A percentile compares a stretch with the other conserved stretches of the same genome.
phyloP scores from a whole-genome alignment of 2,329 filamentous ascomycete genomes.

The Verticillium isaacii region DNA sequence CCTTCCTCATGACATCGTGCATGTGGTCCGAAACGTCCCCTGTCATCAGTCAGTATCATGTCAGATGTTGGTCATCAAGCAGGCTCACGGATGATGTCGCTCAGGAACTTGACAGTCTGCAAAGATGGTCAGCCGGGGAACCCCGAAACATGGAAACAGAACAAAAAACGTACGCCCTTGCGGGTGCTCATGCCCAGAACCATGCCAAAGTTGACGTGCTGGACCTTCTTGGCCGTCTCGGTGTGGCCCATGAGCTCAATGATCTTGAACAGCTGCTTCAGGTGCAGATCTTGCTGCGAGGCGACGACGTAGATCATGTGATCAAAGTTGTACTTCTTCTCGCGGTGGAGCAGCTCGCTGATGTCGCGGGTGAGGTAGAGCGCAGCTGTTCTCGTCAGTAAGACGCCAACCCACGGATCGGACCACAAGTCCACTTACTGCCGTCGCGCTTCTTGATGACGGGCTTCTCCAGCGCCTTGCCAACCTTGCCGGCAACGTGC shows the following conservation, averaged over 20 bases:
- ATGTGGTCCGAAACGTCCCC: slow-evolving; percentile 49
- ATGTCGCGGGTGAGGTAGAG: slow-evolving; percentile 77
- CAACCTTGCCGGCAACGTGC: slow-evolving; percentile 59
- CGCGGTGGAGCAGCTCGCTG: slow-evolving; percentile 64
- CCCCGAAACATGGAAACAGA: neutral
- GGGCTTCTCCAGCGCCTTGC: slow-evolving; percentile 65
- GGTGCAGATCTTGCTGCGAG: slow-evolving; percentile 66
- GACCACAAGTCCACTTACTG: slow-evolving; percentile 22
- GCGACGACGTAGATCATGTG: slow-evolving; percentile 79
- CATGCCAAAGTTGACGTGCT: slow-evolving; percentile 73
- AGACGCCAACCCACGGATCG: neutral
- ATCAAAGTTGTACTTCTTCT: slow-evolving; percentile 48
- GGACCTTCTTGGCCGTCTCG: slow-evolving; percentile 62
- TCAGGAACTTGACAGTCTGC: slow-evolving; percentile 66
- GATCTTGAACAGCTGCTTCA: slow-evolving; percentile 73
- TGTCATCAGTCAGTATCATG: neutral
- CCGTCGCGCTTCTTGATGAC: slow-evolving; percentile 71
- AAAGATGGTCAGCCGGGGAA: neutral
- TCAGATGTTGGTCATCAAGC: neutral
- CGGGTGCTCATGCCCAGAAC: slow-evolving; percentile 67
- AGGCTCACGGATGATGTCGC: slow-evolving; percentile 56
- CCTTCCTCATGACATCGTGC: slow-evolving; percentile 84
- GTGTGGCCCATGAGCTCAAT: slow-evolving; percentile 65
- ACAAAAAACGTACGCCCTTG: slow-evolving; percentile 37
- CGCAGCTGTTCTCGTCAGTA: slow-evolving; percentile 34